A percentile compares a stretch with the other conserved stretches of the same genome.
Evolutionary conservation across 441 rosid species (phyloP).

Genomic region (Manihot esculenta): DNA sequence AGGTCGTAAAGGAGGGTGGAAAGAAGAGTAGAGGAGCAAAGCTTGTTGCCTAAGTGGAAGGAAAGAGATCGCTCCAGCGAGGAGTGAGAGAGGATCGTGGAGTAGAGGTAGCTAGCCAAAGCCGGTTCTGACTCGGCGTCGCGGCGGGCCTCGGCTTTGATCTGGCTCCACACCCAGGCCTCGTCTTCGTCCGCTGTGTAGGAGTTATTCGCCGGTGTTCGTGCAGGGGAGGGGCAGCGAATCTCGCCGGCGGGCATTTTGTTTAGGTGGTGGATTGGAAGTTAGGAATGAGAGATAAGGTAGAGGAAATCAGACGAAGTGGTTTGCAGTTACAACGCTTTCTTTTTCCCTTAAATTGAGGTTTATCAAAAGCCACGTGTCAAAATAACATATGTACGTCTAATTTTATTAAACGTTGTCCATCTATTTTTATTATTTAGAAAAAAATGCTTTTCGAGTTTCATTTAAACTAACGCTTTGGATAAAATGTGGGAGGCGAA

Average conservation of each 20-base stretch:
- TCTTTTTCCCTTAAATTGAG: no score
- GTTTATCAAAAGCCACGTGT: no score
- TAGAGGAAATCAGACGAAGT: not conserved
- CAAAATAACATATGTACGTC: no score
- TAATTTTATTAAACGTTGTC: no score
- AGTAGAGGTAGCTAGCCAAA: constrained; percentile 83
- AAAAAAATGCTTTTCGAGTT: no score
- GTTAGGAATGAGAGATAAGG: not conserved
- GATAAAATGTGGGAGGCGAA: no score
- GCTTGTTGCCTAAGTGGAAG: constrained; percentile 91
- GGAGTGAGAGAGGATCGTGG: constrained; percentile 86
- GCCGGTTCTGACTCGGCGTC: constrained; percentile 97
- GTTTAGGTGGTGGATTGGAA: not conserved
- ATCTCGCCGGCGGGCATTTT: constrained; percentile 46
- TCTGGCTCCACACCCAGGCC: constrained; percentile 70
- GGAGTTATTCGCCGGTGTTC: constrained; percentile 14
- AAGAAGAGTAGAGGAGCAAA: constrained; percentile 90
- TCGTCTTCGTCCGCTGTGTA: constrained; percentile 39
- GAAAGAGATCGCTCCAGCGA: constrained; percentile 82
- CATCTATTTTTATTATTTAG: no score
- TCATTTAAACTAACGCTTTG: no score
- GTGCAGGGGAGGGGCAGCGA: constrained; percentile 27
- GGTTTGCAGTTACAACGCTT: no score
- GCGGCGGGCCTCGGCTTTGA: constrained; percentile 84
- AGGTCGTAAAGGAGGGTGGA: constrained; percentile 89